Conservation (phyloP, 2,329 filamentous ascomycete species). For the Pezicula carpinea region DNA sequence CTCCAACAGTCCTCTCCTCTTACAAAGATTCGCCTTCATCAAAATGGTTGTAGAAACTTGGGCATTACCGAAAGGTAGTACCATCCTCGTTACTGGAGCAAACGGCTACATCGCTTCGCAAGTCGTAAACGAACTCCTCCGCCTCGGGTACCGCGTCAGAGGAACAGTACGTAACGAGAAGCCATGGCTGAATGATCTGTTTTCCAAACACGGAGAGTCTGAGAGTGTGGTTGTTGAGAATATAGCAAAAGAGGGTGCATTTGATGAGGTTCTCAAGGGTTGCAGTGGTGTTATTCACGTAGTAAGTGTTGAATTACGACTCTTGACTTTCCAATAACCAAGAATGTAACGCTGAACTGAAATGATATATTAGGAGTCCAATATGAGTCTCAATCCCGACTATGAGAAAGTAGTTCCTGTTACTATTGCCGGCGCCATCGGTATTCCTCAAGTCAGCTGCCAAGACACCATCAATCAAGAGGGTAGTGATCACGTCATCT, state of each 20-base stretch:
- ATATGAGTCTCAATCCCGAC: slow-evolving; percentile 1
- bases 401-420: slow-evolving; percentile 1
- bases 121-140: background rate
- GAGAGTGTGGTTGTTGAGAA: slow-evolving; percentile 24
- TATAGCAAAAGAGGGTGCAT: slow-evolving; percentile 19
- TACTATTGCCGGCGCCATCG: background rate
- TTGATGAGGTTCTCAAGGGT: slow-evolving; percentile 14
- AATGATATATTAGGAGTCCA: background rate
- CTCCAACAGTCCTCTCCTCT: no score
- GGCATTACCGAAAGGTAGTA: background rate
- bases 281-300: slow-evolving; percentile 1
- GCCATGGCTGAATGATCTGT: slow-evolving; percentile 2
- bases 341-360: background rate
- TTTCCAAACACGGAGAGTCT: background rate
- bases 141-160: background rate
- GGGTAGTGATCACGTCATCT: slow-evolving; percentile 5
- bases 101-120: slow-evolving; percentile 2
- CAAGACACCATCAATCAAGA: background rate
- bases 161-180: slow-evolving; percentile 1
- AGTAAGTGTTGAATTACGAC: background rate
- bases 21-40: no score
- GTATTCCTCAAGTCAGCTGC: slow-evolving; percentile 2
- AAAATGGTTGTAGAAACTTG: no score
- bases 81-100: slow-evolving; percentile 3
- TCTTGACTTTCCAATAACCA: background rate